Evolutionary conservation across 306 rosid species (phyloP), one percentile per base, ranked within the genome.

Genomic region (Begonia loranthoides): DNA sequence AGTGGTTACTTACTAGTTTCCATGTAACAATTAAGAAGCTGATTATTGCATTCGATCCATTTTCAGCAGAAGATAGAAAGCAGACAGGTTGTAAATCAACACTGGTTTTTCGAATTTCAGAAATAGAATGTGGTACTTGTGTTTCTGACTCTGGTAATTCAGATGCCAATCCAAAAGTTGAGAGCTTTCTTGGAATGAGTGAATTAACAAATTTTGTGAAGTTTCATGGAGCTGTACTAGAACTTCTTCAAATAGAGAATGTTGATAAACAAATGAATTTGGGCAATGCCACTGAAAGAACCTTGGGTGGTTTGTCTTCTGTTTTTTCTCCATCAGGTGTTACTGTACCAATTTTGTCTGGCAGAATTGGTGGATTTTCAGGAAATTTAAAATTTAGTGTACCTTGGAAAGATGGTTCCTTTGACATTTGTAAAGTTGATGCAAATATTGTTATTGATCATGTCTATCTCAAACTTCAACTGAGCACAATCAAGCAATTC

Each of bases 321-420:
- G 75, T 55, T 39, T 56, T 15, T 58, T 17, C 15, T 22, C 69
- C 85, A 65, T 56, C 64, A 24, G 66, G 62, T 72, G 67, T 60
- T 54, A 74, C 74, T 21, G 72, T 71, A 64, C 79, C 85, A 19
- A 49, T 90, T 70, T 40, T 90, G 70, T 73, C 76, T 4, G 97
- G 97, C 56, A 73, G 68, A 48, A 72, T 63, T 45, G 86, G 81
- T 24, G 95, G 95, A 72, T 78, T 90, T 82, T 79, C 86, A 54
- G 97, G 97, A 55, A 83, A 66, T 75, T 51, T 90, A 61, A 82
- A 80, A 69, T 68, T 85, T 72, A 78, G 73, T 64, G 80, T 90
- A 61, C 97, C 94, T 62, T 82, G 95, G 97, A 85, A 75, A 75
- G 84, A 83, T 74, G 95, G 95, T 49, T 90, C 94, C 59, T 73